Evolutionary conservation across 129 eudicot species (phyloP), one percentile per base, ranked within the genome.

Genomic region (Gnaphalium uliginosum): DNA sequence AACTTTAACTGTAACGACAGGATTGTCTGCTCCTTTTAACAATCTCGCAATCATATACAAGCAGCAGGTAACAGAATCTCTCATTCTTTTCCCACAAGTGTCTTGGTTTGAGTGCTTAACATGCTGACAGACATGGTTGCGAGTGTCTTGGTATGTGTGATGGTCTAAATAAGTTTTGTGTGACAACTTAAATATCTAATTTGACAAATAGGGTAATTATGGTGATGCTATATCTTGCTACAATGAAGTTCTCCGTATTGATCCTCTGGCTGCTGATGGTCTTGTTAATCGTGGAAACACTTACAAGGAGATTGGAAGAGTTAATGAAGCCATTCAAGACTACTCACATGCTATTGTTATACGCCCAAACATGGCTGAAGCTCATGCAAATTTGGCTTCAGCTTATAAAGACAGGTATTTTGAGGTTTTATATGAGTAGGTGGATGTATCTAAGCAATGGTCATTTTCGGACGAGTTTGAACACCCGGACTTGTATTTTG

Each of bases 351-450:
- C 97, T 71, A 92, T 94, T 75, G 81, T 83, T 11, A 85, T 89
- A 24, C 87, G 92, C 8, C 99, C 99, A 46, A 69, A 80, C 60
- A 88, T 94, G 96, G 97, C 99, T 26, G 99, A 94, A 85, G 97
- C 99, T 79, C 99, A 94, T 89, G 97, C 96, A 21, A 90, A 90
- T 81, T 80, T 91, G 76, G 97, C 99, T 76, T 94, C 97, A 61
- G 99, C 97, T 74, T 94, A 91, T 59, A 94, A 87, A 77, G 97
- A 90, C 83, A 94, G 97, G 99, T 91, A 83, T n/a, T 4, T 58
- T 24, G 15, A 68, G 25, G 23, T 32, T 77, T 7, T 33, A n/a
- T 80, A 56, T 22, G 58, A 14, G 6, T 56, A 41, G 26, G 29
- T 24, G 43, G 25, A 32, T 19, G 23, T 33, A 41, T 58, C 18